phyloP scores from a whole-genome alignment of 169 alveolate species.

The Eimeria falciformis region DNA sequence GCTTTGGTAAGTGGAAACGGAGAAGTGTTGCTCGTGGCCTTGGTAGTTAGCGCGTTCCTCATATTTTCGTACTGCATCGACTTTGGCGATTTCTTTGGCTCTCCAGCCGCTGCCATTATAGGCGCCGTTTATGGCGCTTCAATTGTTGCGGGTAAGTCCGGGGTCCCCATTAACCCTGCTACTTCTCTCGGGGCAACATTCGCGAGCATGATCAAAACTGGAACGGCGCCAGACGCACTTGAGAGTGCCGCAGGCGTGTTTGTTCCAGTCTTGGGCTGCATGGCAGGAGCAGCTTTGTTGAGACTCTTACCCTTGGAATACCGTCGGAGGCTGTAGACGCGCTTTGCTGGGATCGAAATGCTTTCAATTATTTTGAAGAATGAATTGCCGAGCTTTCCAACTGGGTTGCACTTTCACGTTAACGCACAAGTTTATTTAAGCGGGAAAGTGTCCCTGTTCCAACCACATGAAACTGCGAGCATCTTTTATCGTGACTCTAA shows the following conservation, averaged over 20 bases:
- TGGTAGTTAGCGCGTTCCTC: neutral
- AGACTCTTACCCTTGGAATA: conserved; percentile 4
- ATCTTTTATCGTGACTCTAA: no score
- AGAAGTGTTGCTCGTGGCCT: neutral
- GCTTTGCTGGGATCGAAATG: no score
- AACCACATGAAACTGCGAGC: no score
- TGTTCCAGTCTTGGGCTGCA: neutral
- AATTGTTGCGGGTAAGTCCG: neutral
- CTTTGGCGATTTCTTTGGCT: conserved; percentile 21
- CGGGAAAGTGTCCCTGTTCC: no score
- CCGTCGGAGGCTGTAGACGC: neutral
- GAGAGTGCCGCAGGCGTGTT: neutral
- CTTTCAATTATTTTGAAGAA: no score
- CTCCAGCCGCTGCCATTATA: conserved; percentile 2
- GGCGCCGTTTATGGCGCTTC: conserved; percentile 40
- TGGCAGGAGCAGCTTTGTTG: conserved; percentile 4
- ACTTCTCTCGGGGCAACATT: neutral
- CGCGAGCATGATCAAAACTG: neutral
- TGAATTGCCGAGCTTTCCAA: no score
- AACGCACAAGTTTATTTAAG: no score
- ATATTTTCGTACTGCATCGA: conserved; percentile 16
- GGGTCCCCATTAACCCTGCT: neutral
- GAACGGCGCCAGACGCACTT: neutral
- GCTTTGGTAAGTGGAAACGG: neutral
- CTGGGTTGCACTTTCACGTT: no score